A percentile compares a stretch with the other conserved stretches of the same genome.
These are phyloP conservation scores for Venturia effusa DNA, from an alignment of 2,329 filamentous ascomycete genomes.

Conservation along the genomic window DNA sequence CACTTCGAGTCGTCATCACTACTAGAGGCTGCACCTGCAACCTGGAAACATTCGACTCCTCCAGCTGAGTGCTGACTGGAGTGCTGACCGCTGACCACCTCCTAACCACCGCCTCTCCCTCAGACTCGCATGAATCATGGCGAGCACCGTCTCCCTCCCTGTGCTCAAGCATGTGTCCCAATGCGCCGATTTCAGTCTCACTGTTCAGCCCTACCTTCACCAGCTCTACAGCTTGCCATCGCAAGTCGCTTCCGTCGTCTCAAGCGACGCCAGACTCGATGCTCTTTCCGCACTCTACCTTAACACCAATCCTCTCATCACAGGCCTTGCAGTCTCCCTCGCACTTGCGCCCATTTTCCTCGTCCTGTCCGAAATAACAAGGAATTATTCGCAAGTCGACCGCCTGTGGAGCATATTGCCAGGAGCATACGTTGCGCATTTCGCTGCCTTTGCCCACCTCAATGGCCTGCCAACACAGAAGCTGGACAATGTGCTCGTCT, in stretches of 20 bases:
- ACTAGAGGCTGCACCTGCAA: too few species aligned
- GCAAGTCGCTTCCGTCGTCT: constrained; percentile 18
- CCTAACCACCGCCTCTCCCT: too few species aligned
- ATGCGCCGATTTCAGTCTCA: constrained; percentile 64
- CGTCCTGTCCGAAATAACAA: constrained; percentile 70
- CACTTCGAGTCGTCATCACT: too few species aligned
- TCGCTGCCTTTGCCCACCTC: constrained; percentile 69
- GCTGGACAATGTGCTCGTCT: constrained; percentile 60
- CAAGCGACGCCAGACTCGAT: constrained; percentile 48
- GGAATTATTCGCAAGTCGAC: constrained; percentile 96
- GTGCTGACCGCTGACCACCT: too few species aligned
- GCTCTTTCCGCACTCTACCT: constrained; percentile 63
- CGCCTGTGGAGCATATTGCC: constrained; percentile 85
- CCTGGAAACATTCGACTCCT: too few species aligned
- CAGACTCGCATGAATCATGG: constrained; percentile 4
- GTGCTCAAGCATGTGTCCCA: constrained; percentile 59
- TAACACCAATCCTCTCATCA: constrained; percentile 76
- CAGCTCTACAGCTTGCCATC: constrained; percentile 38
- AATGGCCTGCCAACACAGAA: constrained; percentile 58
- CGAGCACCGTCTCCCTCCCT: constrained; percentile 54
- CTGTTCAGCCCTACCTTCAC: constrained; percentile 69
- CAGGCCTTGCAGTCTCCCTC: constrained; percentile 60
- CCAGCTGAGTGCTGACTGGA: too few species aligned
- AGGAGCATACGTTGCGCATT: constrained; percentile 76
- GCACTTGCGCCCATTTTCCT: constrained; percentile 63